Conservation (phyloP, 2,329 filamentous ascomycete genomes). For the Incumbomyces lentus region DNA sequence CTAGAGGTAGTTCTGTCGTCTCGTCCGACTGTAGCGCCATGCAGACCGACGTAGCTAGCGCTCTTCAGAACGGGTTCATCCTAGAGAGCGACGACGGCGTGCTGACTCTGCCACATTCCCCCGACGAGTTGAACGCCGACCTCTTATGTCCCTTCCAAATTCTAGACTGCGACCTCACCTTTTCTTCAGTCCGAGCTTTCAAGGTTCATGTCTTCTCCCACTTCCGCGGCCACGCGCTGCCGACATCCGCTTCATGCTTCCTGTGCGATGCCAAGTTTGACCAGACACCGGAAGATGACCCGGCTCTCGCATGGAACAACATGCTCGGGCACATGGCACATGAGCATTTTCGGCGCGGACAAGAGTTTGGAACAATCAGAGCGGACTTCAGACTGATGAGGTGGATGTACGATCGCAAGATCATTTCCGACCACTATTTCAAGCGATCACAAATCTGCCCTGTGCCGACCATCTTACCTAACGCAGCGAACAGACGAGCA, state of each 20-base stretch:
- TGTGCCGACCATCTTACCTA: conserved; percentile 20
- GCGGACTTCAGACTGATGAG: conserved; percentile 37
- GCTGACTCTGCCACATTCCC: conserved; percentile 13
- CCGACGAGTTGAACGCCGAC: conserved; percentile 16
- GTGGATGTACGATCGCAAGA: conserved; percentile 32
- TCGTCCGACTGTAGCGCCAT: conserved; percentile 14
- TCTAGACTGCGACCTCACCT: conserved; percentile 33
- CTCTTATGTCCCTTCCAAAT: conserved; percentile 35
- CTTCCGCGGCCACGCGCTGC: conserved; percentile 31
- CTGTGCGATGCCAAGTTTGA: conserved; percentile 26
- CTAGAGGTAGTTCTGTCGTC: conserved; percentile 17
- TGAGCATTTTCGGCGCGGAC: conserved; percentile 31
- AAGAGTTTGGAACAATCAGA: conserved; percentile 30
- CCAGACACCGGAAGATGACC: conserved; percentile 15
- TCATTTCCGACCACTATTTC: conserved; percentile 35
- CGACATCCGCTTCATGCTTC: conserved; percentile 33
- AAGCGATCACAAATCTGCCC: conserved; percentile 34
- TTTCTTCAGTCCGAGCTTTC: conserved; percentile 30
- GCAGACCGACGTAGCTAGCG: conserved; percentile 18
- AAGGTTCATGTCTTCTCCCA: conserved; percentile 36
- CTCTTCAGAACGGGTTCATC: conserved; percentile 17
- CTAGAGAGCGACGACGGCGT: conserved; percentile 18
- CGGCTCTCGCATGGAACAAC: conserved; percentile 29
- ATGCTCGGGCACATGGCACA: conserved; percentile 34
- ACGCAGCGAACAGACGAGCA: background rate